Evolutionary conservation across 371 early-diverging fungal species (phyloP), one percentile per base, ranked within the genome.

Genomic region (Coemansia sp.): DNA sequence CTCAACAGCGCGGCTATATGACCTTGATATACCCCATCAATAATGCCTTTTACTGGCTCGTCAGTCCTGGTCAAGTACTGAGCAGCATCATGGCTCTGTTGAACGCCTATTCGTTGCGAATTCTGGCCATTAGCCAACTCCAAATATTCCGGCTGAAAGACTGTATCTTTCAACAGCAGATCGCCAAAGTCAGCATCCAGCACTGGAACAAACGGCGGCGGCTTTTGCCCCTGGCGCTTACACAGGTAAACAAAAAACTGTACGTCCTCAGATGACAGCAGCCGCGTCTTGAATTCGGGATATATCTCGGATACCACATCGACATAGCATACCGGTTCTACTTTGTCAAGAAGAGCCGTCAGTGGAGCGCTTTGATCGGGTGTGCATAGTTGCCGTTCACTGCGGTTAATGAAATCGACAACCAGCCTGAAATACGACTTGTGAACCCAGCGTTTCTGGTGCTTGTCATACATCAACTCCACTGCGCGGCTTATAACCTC

Each of bases 141-240:
- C 15, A 97, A 78, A 66, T 94, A 90, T 76, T 97, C 95, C 5
- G 91, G 87, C 80, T 95, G 96, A 96, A 95, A 95, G 58, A 92
- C 83, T 15, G 92, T 92, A 78, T 95, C 94, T 87, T 97, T 97
- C 86, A 92, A 92, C 86, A 95, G 90, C 93, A 95, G 93, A 54
- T 89, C 86, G 74, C 93, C 93, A 79, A 97, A 94, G 74, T 92
- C 90, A 75, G 89, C 89, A 71, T 96, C 96, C 58, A 97, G 80
- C 26, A 91, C 88, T 23, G 96, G 94, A 58, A 97, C 91, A 81
- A 95, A 96, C 87, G 41, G 41, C 15, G 41, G 41, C 41, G 41
- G 13, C 41, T 41, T 41, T 5, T 41, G 41, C 5, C 41, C 87
- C 39, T 89, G 92, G 60, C 87, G 87, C 61, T 89, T 85, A 81